These are phyloP conservation scores for Xylaria sp. DNA, from an alignment of 2,329 filamentous ascomycete genomes.

Conservation along the genomic window DNA sequence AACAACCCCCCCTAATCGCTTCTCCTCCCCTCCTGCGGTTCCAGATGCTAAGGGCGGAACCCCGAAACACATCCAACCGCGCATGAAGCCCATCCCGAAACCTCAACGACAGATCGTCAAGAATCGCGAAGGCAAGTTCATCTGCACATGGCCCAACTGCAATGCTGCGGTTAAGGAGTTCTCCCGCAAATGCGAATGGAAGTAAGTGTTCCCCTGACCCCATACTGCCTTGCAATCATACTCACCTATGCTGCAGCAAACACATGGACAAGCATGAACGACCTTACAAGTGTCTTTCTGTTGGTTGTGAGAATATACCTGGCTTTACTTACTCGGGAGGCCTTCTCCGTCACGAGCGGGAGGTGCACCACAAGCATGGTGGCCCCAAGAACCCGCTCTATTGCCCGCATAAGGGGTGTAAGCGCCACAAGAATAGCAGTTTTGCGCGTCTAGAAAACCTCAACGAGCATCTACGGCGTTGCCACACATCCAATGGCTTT, in stretches of 20 bases:
- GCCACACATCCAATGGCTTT: slow-evolving; percentile 67
- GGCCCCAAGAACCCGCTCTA: slow-evolving; percentile 88
- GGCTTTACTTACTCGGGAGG: slow-evolving; percentile 97
- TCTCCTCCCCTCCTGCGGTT: slow-evolving; percentile 26
- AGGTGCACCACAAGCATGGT: slow-evolving; percentile 91
- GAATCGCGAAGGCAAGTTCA: slow-evolving; percentile 79
- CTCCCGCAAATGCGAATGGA: slow-evolving; percentile 90
- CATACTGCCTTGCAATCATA: not conserved
- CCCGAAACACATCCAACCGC: slow-evolving; percentile 41
- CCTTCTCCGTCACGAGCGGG: slow-evolving; percentile 87
- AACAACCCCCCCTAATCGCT: slow-evolving; percentile 35
- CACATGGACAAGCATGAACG: slow-evolving; percentile 99
- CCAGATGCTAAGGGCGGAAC: slow-evolving; percentile 6
- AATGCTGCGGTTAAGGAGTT: slow-evolving; percentile 71
- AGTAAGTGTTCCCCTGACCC: slow-evolving; percentile 67
- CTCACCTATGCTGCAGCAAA: slow-evolving; percentile 69
- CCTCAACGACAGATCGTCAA: slow-evolving; percentile 68
- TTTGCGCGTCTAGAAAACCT: slow-evolving; percentile 95
- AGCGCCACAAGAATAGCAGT: slow-evolving; percentile 84
- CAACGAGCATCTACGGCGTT: slow-evolving; percentile 89
- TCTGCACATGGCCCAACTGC: slow-evolving; percentile 79
- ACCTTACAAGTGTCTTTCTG: slow-evolving; percentile 85
- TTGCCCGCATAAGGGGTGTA: slow-evolving; percentile 88
- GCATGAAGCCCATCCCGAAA: slow-evolving; percentile 67
- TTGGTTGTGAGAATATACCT: slow-evolving; percentile 89